Evolutionary conservation across 371 early-diverging fungal genomes (phyloP), one percentile per base, ranked within the genome.

Genomic region (Lichtheimia ornata): DNA sequence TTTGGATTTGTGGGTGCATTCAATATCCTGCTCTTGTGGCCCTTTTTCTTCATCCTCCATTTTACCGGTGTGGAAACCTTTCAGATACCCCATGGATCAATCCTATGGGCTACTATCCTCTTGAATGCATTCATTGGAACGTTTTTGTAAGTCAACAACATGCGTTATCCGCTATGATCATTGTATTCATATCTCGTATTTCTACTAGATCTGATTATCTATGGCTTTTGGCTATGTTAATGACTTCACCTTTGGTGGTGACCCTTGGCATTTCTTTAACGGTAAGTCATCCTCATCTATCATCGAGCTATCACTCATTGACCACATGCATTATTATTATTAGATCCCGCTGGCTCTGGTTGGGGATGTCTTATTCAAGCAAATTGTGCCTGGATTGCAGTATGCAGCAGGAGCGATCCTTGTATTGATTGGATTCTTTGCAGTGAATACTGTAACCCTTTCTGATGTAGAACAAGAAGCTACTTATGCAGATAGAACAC

Each of bases 1-100:
- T 89, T 94, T 70, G 94, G 94, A 5, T 87, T 87, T 52, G 91
- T 94, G 3, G 94, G 94, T 3, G 62, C 88, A 17, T 88, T 88
- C 58, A 92, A 91, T 68, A 64, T 86, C 3, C 22, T 90, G 25
- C 63, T 89, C 3, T 67, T 93, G 22, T 87, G 90, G 88, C 94
- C 94, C 1, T 59, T 84, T 1, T 85, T 93, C 59, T 65, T 72
- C 6, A n/a, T 91, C 6, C 63, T 93, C 15, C 86, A 93, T 65
- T 74, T 57, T 52, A 65, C 74, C 5, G 91, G 88, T 1, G 24
- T 90, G 18, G 94, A 94, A 62, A 55, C 70, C 13, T 89, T 94
- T 66, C 77, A 80, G 56, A 62, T 91, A 43, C 91, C 93, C 9
- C 72, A 73, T 18, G 75, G 79, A 12, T 22, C 67, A 13, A 59